Evolutionary conservation across 768 basidiomycete species (phyloP).

Genomic region (Megacollybia marginata): DNA sequence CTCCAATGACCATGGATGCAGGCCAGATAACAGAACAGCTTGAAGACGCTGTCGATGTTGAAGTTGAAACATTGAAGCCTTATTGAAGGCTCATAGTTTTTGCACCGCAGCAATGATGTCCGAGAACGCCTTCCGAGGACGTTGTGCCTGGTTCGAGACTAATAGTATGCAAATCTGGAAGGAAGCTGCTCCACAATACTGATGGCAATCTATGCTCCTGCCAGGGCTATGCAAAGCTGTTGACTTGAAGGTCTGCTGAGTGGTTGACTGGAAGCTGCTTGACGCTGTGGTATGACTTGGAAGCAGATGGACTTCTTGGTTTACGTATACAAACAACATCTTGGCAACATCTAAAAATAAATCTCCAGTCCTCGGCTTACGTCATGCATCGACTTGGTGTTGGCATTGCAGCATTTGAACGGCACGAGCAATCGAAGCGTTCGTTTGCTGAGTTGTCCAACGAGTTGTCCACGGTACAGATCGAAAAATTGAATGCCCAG

Average conservation of each 20-base stretch:
- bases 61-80: too few relatives aligned
- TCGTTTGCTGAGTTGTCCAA: slow-evolving; percentile 80
- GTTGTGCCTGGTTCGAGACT: too few relatives aligned
- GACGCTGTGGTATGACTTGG: background rate
- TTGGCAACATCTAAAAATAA: background rate
- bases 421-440: slow-evolving; percentile 74
- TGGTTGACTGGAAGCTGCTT: background rate
- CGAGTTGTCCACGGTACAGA: slow-evolving; percentile 67
- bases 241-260: background rate
- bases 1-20: too few relatives aligned
- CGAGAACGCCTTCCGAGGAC: too few relatives aligned
- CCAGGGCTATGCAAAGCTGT: too few relatives aligned
- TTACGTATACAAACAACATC: background rate
- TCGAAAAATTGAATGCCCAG: slow-evolving; percentile 74
- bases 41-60: too few relatives aligned
- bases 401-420: slow-evolving; percentile 83
- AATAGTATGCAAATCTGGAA: too few relatives aligned
- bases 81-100: too few relatives aligned
- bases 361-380: background rate
- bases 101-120: too few relatives aligned
- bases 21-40: too few relatives aligned
- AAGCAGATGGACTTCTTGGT: background rate
- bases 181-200: too few relatives aligned
- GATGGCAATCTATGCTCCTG: too few relatives aligned
- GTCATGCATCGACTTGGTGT: slow-evolving; percentile 69